A percentile compares a stretch with the other conserved stretches of the same genome.
Conservation (phyloP, 148 eudicot species). For the Mesembryanthemum crystallinum region DNA sequence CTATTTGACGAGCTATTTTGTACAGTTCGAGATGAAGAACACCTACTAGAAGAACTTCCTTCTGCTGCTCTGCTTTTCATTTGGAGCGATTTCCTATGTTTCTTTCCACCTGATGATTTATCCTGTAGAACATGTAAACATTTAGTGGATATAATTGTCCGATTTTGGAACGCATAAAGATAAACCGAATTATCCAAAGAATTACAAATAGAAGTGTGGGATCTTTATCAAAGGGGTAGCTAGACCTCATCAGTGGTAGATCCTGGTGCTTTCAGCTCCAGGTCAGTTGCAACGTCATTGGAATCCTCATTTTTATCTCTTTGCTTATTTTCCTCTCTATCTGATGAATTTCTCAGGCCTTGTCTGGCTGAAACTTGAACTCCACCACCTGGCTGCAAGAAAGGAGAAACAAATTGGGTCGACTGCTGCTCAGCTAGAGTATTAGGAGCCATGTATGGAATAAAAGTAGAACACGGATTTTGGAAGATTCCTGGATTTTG, state of each 20-base stretch:
- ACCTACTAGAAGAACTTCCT: slow-evolving; percentile 30
- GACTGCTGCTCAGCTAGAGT: slow-evolving; percentile 52
- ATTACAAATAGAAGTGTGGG: background rate
- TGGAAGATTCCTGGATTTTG: slow-evolving; percentile 57
- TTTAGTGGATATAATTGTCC: background rate
- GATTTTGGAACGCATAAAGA: background rate
- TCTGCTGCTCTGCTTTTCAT: slow-evolving; percentile 23
- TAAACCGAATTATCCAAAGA: background rate
- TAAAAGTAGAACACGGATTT: slow-evolving; percentile 62
- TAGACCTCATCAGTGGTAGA: slow-evolving; percentile 58
- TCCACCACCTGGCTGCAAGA: slow-evolving; percentile 39
- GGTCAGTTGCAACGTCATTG: slow-evolving; percentile 52
- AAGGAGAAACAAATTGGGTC: slow-evolving; percentile 39
- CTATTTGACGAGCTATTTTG: slow-evolving; percentile 37
- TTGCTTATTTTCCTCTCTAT: slow-evolving; percentile 34
- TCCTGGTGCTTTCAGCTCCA: slow-evolving; percentile 79
- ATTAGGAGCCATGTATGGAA: slow-evolving; percentile 55
- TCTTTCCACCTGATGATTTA: slow-evolving; percentile 12
- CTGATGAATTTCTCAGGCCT: slow-evolving; percentile 35
- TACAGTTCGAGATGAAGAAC: slow-evolving; percentile 29
- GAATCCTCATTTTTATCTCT: slow-evolving; percentile 48
- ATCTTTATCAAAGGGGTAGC: background rate
- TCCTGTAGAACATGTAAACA: slow-evolving; percentile 10
- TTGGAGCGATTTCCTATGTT: slow-evolving; percentile 10
- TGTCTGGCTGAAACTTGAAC: slow-evolving; percentile 43